Percentiles rank a stretch among this genome's conserved stretches.
Evolutionary conservation across 1,139 yeast species (phyloP).

Genomic region (Suhomyces terraborum): DNA sequence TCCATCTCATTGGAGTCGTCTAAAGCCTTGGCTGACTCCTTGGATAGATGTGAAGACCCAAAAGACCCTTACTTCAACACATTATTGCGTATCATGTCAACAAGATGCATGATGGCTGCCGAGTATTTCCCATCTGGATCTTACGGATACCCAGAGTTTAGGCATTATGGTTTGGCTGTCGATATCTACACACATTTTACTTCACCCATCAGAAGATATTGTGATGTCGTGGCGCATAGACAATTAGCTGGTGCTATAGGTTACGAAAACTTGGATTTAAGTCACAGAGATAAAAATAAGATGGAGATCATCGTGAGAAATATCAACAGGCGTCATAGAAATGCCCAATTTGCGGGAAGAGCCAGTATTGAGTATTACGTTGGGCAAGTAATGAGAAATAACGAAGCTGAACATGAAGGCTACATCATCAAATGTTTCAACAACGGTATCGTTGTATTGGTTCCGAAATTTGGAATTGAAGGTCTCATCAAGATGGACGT

Average conservation of each 20-base stretch:
- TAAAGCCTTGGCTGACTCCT: conserved; percentile 88
- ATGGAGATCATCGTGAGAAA: conserved; percentile 89
- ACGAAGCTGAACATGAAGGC: conserved; percentile 78
- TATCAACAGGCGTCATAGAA: conserved; percentile 91
- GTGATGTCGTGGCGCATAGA: conserved; percentile 96
- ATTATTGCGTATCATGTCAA: conserved; percentile 91
- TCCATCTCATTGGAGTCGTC: conserved; percentile 81
- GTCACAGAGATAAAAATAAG: conserved; percentile 84
- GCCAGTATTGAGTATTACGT: conserved; percentile 97
- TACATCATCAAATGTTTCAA: conserved; percentile 89
- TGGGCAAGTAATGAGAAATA: conserved; percentile 92
- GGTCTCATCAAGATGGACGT: conserved; percentile 83
- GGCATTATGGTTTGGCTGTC: conserved; percentile 96
- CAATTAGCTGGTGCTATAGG: conserved; percentile 97
- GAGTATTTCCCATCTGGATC: conserved; percentile 96
- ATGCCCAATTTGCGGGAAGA: conserved; percentile 98
- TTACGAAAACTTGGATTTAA: conserved; percentile 78
- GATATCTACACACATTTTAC: conserved; percentile 98
- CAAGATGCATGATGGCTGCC: conserved; percentile 99
- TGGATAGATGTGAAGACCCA: conserved; percentile 83
- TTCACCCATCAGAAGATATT: conserved; percentile 96
- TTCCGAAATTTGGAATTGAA: conserved; percentile 97
- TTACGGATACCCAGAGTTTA: conserved; percentile 88
- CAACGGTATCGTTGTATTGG: conserved; percentile 92
- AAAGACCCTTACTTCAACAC: conserved; percentile 92